phyloP scores from a whole-genome alignment of 148 eudicot genomes.

The Pharnaceum exiguum region DNA sequence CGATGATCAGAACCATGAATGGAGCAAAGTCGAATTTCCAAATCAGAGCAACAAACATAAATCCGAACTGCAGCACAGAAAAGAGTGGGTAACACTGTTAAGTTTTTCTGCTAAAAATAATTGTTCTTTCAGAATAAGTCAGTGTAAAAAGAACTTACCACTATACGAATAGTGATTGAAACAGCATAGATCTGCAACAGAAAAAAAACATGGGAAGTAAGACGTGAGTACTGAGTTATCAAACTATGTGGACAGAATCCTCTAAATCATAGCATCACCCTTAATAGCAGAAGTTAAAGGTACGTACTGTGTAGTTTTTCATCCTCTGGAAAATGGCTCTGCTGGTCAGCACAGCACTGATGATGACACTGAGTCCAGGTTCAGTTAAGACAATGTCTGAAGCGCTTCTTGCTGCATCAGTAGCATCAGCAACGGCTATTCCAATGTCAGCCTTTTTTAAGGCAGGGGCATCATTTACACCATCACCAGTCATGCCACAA shows the following conservation, averaged over 20 bases:
- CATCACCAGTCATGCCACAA: constrained; percentile 90
- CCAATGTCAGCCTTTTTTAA: constrained; percentile 76
- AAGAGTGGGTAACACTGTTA: constrained; percentile 8
- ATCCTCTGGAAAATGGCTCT: constrained; percentile 77
- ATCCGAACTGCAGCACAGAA: constrained; percentile 46
- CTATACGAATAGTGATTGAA: constrained; percentile 65
- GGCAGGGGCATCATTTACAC: constrained; percentile 88
- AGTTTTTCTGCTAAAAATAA: neutral
- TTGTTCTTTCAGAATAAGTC: neutral
- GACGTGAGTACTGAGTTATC: too few species aligned
- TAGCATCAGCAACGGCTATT: constrained; percentile 72
- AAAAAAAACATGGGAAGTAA: neutral
- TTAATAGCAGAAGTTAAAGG: neutral
- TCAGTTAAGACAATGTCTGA: constrained; percentile 78
- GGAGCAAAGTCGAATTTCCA: constrained; percentile 75
- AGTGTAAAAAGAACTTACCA: constrained; percentile 37
- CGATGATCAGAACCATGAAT: constrained; percentile 71
- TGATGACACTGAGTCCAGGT: constrained; percentile 72
- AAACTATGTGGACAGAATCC: neutral
- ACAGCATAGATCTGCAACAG: constrained; percentile 55
- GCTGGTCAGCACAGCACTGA: constrained; percentile 74
- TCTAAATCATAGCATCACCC: neutral
- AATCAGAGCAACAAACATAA: constrained; percentile 64
- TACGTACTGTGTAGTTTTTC: constrained; percentile 72
- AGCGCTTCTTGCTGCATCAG: constrained; percentile 71